A percentile compares a stretch with the other conserved stretches of the same genome.
Evolutionary conservation across 495 filamentous ascomycete species (phyloP).

Genomic region (Hypoxylon perforatum): DNA sequence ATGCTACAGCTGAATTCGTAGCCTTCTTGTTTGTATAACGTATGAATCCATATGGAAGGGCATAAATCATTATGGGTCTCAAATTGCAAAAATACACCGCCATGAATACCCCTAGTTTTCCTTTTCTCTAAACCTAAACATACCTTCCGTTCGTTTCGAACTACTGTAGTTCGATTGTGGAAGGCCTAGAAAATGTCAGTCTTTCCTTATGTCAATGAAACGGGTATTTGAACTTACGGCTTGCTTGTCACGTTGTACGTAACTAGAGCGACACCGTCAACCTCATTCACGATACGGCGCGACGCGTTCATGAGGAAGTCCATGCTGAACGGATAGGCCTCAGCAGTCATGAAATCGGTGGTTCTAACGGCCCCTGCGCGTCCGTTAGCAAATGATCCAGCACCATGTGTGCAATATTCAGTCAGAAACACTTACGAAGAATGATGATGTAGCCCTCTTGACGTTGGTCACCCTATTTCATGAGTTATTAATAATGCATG

Average conservation of each 20-base stretch:
- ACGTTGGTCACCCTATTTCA: constrained; percentile 32
- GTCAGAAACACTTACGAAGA: constrained; percentile 57
- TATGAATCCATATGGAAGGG: no score
- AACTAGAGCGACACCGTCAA: constrained; percentile 73
- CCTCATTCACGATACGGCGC: constrained; percentile 84
- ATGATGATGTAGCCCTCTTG: constrained; percentile 59
- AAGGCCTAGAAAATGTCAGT: not conserved
- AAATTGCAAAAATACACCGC: no score
- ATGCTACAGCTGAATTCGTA: no score
- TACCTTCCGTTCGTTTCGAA: no score
- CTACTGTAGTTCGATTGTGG: no score
- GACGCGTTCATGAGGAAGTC: constrained; percentile 76
- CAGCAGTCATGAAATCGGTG: constrained; percentile 81
- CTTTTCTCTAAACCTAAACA: no score
- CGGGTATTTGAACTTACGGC: constrained; percentile 80
- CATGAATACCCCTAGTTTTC: no score
- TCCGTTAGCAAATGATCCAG: no score
- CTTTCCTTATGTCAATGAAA: constrained; percentile 65
- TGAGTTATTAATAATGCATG: not conserved
- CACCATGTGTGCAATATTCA: not conserved
- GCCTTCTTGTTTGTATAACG: no score
- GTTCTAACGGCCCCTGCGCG: constrained; percentile 69
- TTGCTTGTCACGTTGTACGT: constrained; percentile 76
- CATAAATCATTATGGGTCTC: no score
- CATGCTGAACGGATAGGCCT: constrained; percentile 71